Base-by-base conservation (phyloP, 495 filamentous ascomycete species). In the Neurospora discreta region DNA sequence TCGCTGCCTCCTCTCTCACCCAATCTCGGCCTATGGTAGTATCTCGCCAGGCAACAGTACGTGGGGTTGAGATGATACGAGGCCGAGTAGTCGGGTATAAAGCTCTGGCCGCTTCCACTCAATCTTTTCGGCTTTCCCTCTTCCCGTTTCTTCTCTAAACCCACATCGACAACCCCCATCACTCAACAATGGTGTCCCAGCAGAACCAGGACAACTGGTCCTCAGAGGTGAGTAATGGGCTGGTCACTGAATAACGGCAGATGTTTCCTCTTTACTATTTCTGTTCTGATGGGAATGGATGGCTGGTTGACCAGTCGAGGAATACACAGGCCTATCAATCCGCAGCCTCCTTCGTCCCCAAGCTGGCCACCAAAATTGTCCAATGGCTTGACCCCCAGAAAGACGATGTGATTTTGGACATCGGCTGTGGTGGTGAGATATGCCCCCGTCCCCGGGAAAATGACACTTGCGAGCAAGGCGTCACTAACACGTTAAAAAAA, bases 261-360 rank as follows among this genome's bases (percentile, higher is more conserved):
- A 36, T 23, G n/a, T 52, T 58, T 68, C n/a, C 33, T 67, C 13
- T 72, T 70, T 70, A 46, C n/a, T 44, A 70, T 68, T 39, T 30
- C 5, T 26, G 13, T 5, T 30, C 16, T 30, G 23, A 5, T 13
- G 23, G 11, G 13, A 5, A 60, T 60, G 30, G 13, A 13, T 15
- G 23, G 16, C 52, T 60, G 23, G 16, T 23, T 60, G 52, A 60
- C 5, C 13, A 60, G 30, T 18, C 23, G 23, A 60, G 20, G 16
- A 23, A 60, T 1, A 8, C 16, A 9, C 70, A 90, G 88, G 84
- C 84, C 67, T 93, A 92, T 78, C 84, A 85, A 65, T 79, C 85
- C 70, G 85, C 89, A 33, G 91, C 90, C 3, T 84, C 88, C n/a
- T 94, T 93, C 77, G 90, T 93, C 20, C 89, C 92, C 15, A 84